Base-by-base conservation (phyloP, 306 rosid genomes). In the Pyrus pyrifolia region DNA sequence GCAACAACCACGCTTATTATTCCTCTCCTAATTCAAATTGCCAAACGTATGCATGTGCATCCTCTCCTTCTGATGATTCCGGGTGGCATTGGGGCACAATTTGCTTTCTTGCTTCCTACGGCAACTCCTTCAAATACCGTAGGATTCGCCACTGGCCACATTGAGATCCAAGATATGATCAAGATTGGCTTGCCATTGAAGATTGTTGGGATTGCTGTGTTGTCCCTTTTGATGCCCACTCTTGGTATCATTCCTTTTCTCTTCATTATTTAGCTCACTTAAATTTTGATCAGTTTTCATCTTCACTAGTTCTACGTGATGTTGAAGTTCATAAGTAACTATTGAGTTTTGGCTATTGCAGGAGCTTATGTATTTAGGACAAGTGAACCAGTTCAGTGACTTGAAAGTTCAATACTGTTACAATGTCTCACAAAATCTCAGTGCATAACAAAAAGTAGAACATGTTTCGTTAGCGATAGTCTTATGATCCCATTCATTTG, bases 1-100 rank as follows among this genome's bases (percentile, higher is more conserved):
- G 93, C 98, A 51, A 89, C 96, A 0, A 93, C 98, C 66, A 94
- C 96, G 0, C 85, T 94, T 19, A 83, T 94, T 14, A 44, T 87
- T 35, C 97, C 97, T 15, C 85, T 94, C 49, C 83, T 91, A 0
- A 86, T 82, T 78, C 90, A 90, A 65, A 87, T 94, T 4, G 94
- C 91, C 2, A 88, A 68, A 82, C 79, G 76, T 4, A 91, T 89
- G 94, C 87, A 81, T 30, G 81, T 94, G 25, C 90, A 94, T 52
- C 98, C 98, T 0, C 90, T 94, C 33, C 87, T 90, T 44, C 91
- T 91, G 4, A 84, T 94, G 94, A 68, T 94, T 6, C 98, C 98
- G 0, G 97, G 98, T n/a, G 94, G 94, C 68, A 83, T 94, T 30
- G 86, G 96, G n/a, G 86, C 98, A 0, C 96, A 91, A 73, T 90